A percentile compares a stretch with the other conserved stretches of the same genome.
phyloP scores from a whole-genome alignment of 495 filamentous ascomycete species.

The Neurospora sp. region DNA sequence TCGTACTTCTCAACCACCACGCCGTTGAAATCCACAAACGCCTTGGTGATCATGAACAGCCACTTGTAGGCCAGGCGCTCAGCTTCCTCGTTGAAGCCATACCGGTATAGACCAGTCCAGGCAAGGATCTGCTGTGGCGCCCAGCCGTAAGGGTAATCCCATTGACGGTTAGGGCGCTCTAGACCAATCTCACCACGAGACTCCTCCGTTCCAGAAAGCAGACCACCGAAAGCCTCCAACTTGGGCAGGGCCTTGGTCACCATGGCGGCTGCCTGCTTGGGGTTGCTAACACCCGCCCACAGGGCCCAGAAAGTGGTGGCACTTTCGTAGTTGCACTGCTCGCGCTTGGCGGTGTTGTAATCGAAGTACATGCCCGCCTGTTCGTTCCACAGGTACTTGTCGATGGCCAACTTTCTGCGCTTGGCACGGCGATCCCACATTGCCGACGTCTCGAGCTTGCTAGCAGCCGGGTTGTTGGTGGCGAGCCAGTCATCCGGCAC shows the following conservation, averaged over 20 bases:
- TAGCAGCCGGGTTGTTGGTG: constrained; percentile 37
- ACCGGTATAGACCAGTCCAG: constrained; percentile 83
- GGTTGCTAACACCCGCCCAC: constrained; percentile 80
- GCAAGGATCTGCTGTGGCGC: constrained; percentile 97
- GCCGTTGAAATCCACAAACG: constrained; percentile 94
- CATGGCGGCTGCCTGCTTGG: constrained; percentile 66
- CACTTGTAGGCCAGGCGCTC: constrained; percentile 86
- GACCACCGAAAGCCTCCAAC: constrained; percentile 77
- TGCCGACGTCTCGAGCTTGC: constrained; percentile 63
- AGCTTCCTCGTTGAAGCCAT: constrained; percentile 82
- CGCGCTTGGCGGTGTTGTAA: constrained; percentile 73
- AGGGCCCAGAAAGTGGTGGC: constrained; percentile 94
- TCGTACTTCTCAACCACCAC: constrained; percentile 98
- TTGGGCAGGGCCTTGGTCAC: constrained; percentile 68
- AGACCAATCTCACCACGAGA: constrained; percentile 71
- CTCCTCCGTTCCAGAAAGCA: constrained; percentile 81
- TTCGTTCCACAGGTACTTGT: constrained; percentile 86
- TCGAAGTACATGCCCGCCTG: constrained; percentile 93
- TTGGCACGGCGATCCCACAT: constrained; percentile 80
- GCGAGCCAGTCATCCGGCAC: constrained; percentile 69
- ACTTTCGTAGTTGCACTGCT: constrained; percentile 70
- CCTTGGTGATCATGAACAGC: constrained; percentile 95
- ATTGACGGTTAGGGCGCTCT: constrained; percentile 85
- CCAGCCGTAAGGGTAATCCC: constrained; percentile 98
- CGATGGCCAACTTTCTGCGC: constrained; percentile 66